Percentiles rank a stretch among this genome's conserved stretches.
Evolutionary conservation across 345 rosid species (phyloP).

Genomic region (Euphorbia tirucalli): DNA sequence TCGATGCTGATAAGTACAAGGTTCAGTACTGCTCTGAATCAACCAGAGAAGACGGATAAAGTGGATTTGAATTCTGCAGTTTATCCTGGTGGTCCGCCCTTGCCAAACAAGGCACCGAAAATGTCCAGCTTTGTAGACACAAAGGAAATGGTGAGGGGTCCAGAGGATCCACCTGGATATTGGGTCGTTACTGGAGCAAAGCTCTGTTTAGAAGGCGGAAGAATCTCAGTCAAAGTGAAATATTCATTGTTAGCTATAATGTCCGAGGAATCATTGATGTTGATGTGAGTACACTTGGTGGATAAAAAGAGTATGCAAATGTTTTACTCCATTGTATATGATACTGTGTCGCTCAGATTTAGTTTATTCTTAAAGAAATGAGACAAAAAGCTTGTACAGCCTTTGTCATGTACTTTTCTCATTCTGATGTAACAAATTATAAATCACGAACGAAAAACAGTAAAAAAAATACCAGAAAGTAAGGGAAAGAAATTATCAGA

Average conservation of each 20-base stretch:
- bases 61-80: slow-evolving; percentile 83
- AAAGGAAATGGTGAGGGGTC: slow-evolving; percentile 85
- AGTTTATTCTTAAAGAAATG: slow-evolving; percentile 3
- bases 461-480: too few relatives aligned
- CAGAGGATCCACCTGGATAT: slow-evolving; percentile 83
- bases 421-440: too few relatives aligned
- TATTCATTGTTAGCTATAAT: slow-evolving; percentile 73
- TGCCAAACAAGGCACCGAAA: slow-evolving; percentile 50
- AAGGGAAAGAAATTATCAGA: too few relatives aligned
- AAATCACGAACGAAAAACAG: not conserved
- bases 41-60: slow-evolving; percentile 46
- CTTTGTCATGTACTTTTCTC: too few relatives aligned
- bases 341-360: not conserved
- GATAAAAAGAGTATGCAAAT: not conserved
- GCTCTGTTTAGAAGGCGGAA: slow-evolving; percentile 70
- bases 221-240: slow-evolving; percentile 77
- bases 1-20: slow-evolving; percentile 65
- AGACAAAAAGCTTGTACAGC: not conserved
- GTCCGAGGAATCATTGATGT: slow-evolving; percentile 67
- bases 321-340: slow-evolving; percentile 26
- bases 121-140: slow-evolving; percentile 79
- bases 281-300: slow-evolving; percentile 35
- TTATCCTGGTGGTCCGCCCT: slow-evolving; percentile 77
- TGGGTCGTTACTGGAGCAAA: slow-evolving; percentile 97
- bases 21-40: slow-evolving; percentile 51